Base-by-base conservation (phyloP, 1,284 basidiomycete species). In the Ceratobasidium theobromae region DNA sequence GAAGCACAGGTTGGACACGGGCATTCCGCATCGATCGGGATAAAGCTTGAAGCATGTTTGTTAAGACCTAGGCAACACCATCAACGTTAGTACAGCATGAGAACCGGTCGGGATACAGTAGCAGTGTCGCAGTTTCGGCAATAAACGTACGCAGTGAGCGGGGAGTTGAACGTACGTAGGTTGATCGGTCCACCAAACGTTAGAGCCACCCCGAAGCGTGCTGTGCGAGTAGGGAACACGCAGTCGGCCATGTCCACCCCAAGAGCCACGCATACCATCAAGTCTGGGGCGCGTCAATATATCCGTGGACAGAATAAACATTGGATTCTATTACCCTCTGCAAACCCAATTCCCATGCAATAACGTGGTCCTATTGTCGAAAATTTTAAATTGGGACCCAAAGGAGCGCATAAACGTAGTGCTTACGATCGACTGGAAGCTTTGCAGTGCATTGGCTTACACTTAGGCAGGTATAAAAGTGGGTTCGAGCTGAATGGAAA, bases 171-270 rank as follows among this genome's bases (percentile, higher is more conserved):
- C 84, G 55, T 71, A 89, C 89, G 84, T 16, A 93, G 81, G 74
- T 93, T 93, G 18, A 94, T 72, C 8, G 91, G 89, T 0, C 91
- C 91, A 16, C 77, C 80, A 72, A 85, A 84, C 8, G 92, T 93
- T 66, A 94, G 75, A 2, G 91, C 92, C 14, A 94, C 87, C 0
- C 91, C 91, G 73, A 94, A 94, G 23, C 91, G 83, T 25, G 91
- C 91, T 0, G 91, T 93, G 65, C 89, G 81, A 2, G 91, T 94
- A 27, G 92, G 91, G 72, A 93, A 94, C 9, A 94, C 92, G 69
- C 91, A 94, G 73, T 94, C 91, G 1, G 90, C 89, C 91, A 94
- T 93, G 72, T 94, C 91, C 21, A 94, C 82, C 4, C 91, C 91
- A n/a, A 94, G 78, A 6, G 91, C 91, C 25, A 92, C 87, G 72